phyloP scores from a whole-genome alignment of 2,329 filamentous ascomycete species.

The Verticillium albo-atrum region DNA sequence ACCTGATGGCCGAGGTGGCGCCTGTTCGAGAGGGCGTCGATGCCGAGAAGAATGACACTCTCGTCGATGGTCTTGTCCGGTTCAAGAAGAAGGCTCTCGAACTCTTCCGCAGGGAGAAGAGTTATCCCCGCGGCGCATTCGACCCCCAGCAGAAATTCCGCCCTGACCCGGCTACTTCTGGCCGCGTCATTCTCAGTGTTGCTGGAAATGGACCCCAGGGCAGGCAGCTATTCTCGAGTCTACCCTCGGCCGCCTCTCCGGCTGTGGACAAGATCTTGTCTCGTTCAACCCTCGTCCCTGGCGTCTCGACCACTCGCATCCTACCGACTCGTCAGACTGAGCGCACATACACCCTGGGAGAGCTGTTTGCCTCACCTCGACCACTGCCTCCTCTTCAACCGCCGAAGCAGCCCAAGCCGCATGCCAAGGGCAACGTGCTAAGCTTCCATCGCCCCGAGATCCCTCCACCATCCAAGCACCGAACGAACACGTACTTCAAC shows the following conservation, averaged over 20 bases:
- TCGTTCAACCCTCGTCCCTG: constrained; percentile 67
- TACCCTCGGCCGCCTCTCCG: constrained; percentile 37
- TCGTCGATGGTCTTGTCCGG: constrained; percentile 40
- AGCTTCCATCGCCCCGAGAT: constrained; percentile 51
- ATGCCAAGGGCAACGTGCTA: constrained; percentile 57
- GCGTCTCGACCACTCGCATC: constrained; percentile 66
- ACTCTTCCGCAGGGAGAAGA: constrained; percentile 57
- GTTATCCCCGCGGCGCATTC: constrained; percentile 38
- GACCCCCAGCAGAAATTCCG: constrained; percentile 27
- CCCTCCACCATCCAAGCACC: constrained; percentile 50
- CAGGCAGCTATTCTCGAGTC: constrained; percentile 80
- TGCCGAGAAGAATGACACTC: constrained; percentile 23
- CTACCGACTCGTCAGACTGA: constrained; percentile 37
- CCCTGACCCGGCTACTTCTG: constrained; percentile 28
- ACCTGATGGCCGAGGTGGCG: constrained; percentile 41
- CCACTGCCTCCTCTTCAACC: constrained; percentile 62
- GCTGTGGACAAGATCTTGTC: constrained; percentile 41
- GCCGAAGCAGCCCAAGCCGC: constrained; percentile 66
- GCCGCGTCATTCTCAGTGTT: constrained; percentile 63
- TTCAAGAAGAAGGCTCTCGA: constrained; percentile 62
- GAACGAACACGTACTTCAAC: constrained; percentile 58
- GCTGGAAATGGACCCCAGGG: constrained; percentile 70
- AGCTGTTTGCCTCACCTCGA: constrained; percentile 66
- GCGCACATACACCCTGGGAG: constrained; percentile 62
- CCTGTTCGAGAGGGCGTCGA: constrained; percentile 13